A percentile compares a stretch with the other conserved stretches of the same genome.
Conservation (phyloP, 2,329 filamentous ascomycete species). For the Aspergillus transmontanensis region DNA sequence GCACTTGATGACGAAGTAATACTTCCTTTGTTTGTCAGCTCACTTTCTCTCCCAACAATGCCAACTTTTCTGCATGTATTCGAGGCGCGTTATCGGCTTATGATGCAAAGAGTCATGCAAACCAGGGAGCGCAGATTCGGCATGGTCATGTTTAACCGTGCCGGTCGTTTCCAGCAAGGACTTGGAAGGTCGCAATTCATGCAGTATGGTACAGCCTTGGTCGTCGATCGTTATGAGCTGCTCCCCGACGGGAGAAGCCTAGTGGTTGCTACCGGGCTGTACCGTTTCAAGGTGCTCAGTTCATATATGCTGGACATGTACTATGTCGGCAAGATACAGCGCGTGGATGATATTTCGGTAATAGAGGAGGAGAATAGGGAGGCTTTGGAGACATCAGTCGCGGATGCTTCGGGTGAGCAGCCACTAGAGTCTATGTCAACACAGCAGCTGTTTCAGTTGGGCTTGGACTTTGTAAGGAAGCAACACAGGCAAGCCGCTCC, state of each 20-base stretch:
- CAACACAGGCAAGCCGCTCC: conserved; percentile 70
- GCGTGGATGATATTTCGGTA: conserved; percentile 78
- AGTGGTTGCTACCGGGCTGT: conserved; percentile 75
- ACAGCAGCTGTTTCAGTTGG: conserved; percentile 66
- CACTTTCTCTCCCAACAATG: conserved; percentile 78
- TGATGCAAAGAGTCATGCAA: conserved; percentile 78
- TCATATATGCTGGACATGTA: conserved; percentile 73
- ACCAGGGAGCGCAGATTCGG: conserved; percentile 73
- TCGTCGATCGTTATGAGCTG: conserved; percentile 72
- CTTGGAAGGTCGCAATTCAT: conserved; percentile 62
- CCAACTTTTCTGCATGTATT: conserved; percentile 89
- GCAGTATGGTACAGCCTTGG: conserved; percentile 75
- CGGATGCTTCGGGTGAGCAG: conserved; percentile 23
- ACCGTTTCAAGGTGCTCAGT: conserved; percentile 71
- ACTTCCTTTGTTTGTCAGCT: conserved; percentile 78
- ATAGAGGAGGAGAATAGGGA: conserved; percentile 79
- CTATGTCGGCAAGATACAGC: conserved; percentile 71
- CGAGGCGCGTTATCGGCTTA: conserved; percentile 86
- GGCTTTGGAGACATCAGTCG: conserved; percentile 61
- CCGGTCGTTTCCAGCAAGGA: conserved; percentile 55
- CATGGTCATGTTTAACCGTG: conserved; percentile 73
- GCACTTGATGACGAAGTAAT: conserved; percentile 59
- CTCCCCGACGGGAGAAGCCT: conserved; percentile 80
- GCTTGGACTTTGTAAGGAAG: conserved; percentile 66
- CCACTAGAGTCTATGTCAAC: conserved; percentile 63